Evolutionary conservation across 2,329 filamentous ascomycete species (phyloP), one percentile per base, ranked within the genome.

Genomic region (Pyrenophora teres): DNA sequence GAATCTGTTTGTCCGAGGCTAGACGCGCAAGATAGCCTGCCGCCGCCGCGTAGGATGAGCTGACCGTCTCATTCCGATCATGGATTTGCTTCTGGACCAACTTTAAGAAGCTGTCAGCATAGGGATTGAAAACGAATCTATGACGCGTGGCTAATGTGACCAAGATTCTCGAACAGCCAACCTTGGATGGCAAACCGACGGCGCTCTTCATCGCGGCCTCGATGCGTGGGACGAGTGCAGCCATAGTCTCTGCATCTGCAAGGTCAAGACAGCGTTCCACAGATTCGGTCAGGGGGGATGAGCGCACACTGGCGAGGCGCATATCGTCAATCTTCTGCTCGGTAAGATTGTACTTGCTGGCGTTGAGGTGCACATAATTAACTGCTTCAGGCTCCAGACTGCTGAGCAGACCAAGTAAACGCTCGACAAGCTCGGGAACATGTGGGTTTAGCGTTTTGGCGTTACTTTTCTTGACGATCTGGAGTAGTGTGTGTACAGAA

Each of bases 61-160:
- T 92, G 50, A 97, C 92, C 15, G 95, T 94, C 63, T 97, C 92
- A 67, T 99, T 99, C 57, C 89, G 87, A 71, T 99, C 94, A 42
- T 96, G 82, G 1, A 92, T 84, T 51, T 92, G 85, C 71, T 90
- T 93, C 64, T 91, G 85, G 57, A 96, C 82, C 8, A 92, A 71
- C 59, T 87, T 87, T 43, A 97, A 78, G 64, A 97, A 92, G 7
- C 82, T 80, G 56, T 89, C 84, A 10, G 90, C 87, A 64, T 92
- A 86, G 0, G 89, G 86, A 32, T 82, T 83, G 72, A 97, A 90
- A 25, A 92, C 79, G 32, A 87, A 81, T 31, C 83, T 85, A 59
- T 93, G 89, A 10, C 91, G 85, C 43, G 92, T 93, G 43, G 90
- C 89, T 6, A 99, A 81, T 0, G 90, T 92, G 6, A 90, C 88